Base-by-base conservation (phyloP, 2,329 filamentous ascomycete species). In the Cordyceps militaris region DNA sequence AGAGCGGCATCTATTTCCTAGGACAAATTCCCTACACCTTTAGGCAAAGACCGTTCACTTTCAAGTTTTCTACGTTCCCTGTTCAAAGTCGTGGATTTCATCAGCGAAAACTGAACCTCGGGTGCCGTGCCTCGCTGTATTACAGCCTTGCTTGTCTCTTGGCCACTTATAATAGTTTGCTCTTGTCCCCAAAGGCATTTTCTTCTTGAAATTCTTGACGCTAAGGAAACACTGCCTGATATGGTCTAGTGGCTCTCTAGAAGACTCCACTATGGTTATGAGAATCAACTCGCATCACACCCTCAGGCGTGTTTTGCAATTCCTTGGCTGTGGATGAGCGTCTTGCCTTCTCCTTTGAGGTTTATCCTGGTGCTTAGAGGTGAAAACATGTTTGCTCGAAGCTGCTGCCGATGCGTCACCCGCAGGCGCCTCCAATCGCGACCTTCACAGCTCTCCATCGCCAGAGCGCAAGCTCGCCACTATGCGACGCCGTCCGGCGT, bases 401-500 rank as follows among this genome's bases (percentile, higher is more conserved):
- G 66, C 60, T 73, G 71, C 61, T 61, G 63, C 13, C 66, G 70
- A 52, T 71, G 69, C 64, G 61, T 68, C 62, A 49, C 65, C 56
- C 57, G 67, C 58, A 48, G 62, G 58, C 57, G 63, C 60, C 46
- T 61, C 44, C 46, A 71, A 66, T 61, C 66, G 65, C 58, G 64
- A 61, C 61, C 66, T 66, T 59, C 66, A 66, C 48, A 62, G 53
- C 49, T 66, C 59, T 57, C 68, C 59, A 56, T 69, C 59, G 62
- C 68, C 60, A 68, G 69, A 52, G 65, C 69, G 51, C 73, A 73
- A 59, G 68, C 70, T 60, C 72, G 77, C 58, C 70, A 68, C 43
- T 79, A 75, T 65, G 70, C 75, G 36, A 74, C 73, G 49, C 67
- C 71, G 28, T 58, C 73, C 6, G 46, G 54, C 36, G 56, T 58